Evolutionary conservation across 805 yeast species (phyloP), one percentile per base, ranked within the genome.

Genomic region (Candida alai): DNA sequence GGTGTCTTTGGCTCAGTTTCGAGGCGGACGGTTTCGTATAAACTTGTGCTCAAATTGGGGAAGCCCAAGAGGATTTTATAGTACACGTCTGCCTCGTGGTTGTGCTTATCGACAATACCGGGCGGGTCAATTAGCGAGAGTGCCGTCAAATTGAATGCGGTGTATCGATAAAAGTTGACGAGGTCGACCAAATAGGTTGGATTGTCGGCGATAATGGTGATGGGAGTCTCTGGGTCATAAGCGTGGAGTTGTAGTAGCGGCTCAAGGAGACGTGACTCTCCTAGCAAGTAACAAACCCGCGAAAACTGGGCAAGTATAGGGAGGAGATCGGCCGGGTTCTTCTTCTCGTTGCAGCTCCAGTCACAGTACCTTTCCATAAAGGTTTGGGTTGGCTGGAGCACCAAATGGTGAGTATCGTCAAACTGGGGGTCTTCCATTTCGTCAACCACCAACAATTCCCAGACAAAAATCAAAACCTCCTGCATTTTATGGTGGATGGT

Each of bases 71-170:
- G 34, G 14, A 48, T 39, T 27, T 48, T 51, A 34, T 56, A 58
- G 35, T 52, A 56, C 2, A 42, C 19, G 15, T 52, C 49, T 4
- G 65, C 61, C 18, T 31, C 15, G 14, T 35, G 11, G 29, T 40
- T 43, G 28, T 36, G 48, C 5, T 24, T 11, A 5, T 41, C 44
- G 8, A 36, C 28, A 16, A 15, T 13, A 40, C 37, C 13, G 3
- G 26, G 6, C 13, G 21, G 9, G 34, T 39, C 19, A 24, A 32
- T n/a, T 9, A 50, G 22, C 4, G 60, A 47, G 15, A 54, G 31
- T 4, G 47, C 18, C 17, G 53, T 39, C 36, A 58, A 45, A 33
- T 54, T 54, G 37, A 52, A 58, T 4, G 58, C 63, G 7, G 49
- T 38, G 34, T 42, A 62, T 24, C 49, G 47, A 34, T 55, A 60